Evolutionary conservation across 176 grass and related monocot species (phyloP).

Genomic region (Aegilops sharonensis): DNA sequence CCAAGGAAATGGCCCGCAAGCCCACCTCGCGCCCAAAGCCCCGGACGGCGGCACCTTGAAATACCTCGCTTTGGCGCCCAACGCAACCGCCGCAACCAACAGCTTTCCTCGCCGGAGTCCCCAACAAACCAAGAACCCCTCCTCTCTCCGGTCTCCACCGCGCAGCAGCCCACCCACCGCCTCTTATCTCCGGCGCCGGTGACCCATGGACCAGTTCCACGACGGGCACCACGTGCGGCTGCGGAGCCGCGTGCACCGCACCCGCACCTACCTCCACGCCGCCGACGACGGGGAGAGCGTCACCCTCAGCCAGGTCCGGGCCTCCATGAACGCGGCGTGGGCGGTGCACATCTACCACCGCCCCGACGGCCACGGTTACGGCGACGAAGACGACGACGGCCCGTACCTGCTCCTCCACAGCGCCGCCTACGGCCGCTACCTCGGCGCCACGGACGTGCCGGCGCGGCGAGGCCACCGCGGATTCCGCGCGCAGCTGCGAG

Average conservation of each 20-base stretch:
- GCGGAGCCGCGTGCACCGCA: background rate
- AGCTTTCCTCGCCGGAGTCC: background rate
- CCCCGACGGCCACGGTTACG: no score
- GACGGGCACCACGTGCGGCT: constrained; percentile 7
- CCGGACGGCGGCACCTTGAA: background rate
- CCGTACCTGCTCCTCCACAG: no score
- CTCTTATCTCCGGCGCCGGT: background rate
- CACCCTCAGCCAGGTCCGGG: background rate
- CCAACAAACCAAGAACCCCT: background rate
- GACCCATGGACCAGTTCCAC: constrained; percentile 3
- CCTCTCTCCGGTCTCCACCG: background rate
- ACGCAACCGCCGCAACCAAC: background rate
- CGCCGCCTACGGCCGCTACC: no score
- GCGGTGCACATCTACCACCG: no score
- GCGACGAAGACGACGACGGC: no score
- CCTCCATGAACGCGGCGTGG: background rate
- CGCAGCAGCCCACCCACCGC: background rate
- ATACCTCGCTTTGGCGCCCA: background rate
- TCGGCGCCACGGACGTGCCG: no score
- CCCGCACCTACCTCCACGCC: constrained; percentile 10
- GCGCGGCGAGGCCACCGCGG: no score
- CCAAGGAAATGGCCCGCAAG: no score
- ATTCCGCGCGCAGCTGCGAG: no score
- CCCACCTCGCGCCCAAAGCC: background rate
- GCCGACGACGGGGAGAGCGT: constrained; percentile 3